Evolutionary conservation across 208 protist genomes (phyloP), one percentile per base, ranked within the genome.

Genomic region (Strigomonas culicis): DNA sequence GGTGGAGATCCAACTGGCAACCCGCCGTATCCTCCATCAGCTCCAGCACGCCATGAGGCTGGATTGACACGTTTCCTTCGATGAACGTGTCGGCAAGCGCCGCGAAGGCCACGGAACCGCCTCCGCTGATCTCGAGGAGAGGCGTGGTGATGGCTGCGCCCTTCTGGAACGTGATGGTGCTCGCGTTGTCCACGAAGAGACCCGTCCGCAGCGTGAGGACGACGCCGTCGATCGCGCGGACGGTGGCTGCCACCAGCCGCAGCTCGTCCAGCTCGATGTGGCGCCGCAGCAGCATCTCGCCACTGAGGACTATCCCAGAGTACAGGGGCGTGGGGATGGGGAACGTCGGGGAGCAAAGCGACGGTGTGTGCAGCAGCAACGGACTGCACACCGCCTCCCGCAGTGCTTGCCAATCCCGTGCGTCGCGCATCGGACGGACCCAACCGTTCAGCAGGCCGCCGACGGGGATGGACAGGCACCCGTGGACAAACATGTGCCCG

Each of bases 401-500:
- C 51, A 84, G 62, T 19, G 61, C 63, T 22, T 44, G 58, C 68
- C 72, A 80, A 31, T 85, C 73, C 31, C 57, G 34, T 46, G 70
- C 10, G 30, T 66, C 46, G 28, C 66, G 66, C 25, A 89, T 53
- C 13, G 25, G 49, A n/a, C 72, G 64, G 1, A 90, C 66, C 0
- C 32, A 30, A 25, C 80, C 80, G 57, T 65, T 72, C 32, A 90
- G 60, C 24, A 46, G 57, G 13, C 77, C 79, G 8, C 83, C 83
- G 11, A 69, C 59, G 4, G 79, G 83, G 31, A 75, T 52, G 51
- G 70, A 43, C 66, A 78, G 31, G 43, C 79, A 90, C 30, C 79
- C 79, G 25, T 64, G 73, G 17, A 86, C n/a, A 2, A 86, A 59
- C 1, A 86, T 52, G 7, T 74, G 70, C 3, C 83, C 83, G n/a